Evolutionary conservation across 2,329 filamentous ascomycete genomes (phyloP), one percentile per base, ranked within the genome.

Genomic region (Pyricularia pennisetigena): DNA sequence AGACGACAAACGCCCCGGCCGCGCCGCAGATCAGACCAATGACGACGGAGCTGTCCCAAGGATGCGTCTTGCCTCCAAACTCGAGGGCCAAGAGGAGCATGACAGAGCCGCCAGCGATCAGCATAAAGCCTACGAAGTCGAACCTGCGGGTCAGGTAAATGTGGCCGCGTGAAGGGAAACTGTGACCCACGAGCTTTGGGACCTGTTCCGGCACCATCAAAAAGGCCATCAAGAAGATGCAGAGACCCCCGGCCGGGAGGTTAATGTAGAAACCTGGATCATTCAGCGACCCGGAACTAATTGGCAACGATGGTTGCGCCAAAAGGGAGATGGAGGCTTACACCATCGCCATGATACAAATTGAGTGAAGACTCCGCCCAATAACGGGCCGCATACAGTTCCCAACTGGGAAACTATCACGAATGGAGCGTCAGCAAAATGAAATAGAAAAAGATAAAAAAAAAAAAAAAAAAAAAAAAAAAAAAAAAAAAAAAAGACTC

Each of bases 181-280:
- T 14, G 23, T n/a, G 57, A 2, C 4, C 23, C 4, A 23, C 6
- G 9, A 26, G 23, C 9, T 65, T 41, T 29, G 63, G 30, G 30
- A n/a, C 23, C 30, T 65, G 63, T 23, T 41, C 63, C 16, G 63
- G 63, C 30, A 61, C 57, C 41, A 72, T 66, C 35, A 72, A 35
- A 1, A 69, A 64, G 0, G 77, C 77, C 0, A 80, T 68, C 16
- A 72, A 57, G 41, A 78, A 74, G 12, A 79, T 24, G 65, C 72
- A 78, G 2, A 73, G 73, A 30, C 71, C 81, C 8, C 76, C 84
- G 0, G 83, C 78, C 64, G 83, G 75, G 0, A 88, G 77, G 71
- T 88, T 88, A 76, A 88, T 82, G 71, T 88, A 88, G 68, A 84
- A 84, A 0, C 76, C 76, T 61, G 57, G 9, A n/a, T 3, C 24